Conservation (phyloP, 2,329 filamentous ascomycete species). For the Saccharata proteae region DNA sequence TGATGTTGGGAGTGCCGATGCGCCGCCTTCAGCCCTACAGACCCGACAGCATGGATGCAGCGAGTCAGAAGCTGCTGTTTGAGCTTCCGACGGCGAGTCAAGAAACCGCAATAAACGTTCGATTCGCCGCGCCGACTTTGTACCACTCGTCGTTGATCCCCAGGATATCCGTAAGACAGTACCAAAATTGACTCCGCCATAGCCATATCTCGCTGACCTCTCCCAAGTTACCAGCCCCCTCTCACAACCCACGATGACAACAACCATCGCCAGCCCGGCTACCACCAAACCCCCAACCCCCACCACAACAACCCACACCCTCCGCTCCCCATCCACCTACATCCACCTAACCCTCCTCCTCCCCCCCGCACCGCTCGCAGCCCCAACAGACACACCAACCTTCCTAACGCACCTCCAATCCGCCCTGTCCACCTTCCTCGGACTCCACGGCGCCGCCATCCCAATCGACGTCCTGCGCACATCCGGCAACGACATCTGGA, state of each 20-base stretch:
- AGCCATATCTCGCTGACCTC: too few relatives aligned
- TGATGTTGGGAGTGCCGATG: too few relatives aligned
- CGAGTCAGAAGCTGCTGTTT: too few relatives aligned
- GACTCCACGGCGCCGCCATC: conserved; percentile 53
- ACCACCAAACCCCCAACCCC: not conserved
- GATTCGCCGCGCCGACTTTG: too few relatives aligned
- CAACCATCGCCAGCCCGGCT: not conserved
- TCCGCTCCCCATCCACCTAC: conserved; percentile 2
- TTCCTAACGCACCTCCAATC: conserved; percentile 49
- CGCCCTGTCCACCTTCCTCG: conserved; percentile 55
- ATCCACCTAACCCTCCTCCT: conserved; percentile 7
- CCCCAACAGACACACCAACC: conserved; percentile 19
- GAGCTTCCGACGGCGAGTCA: too few relatives aligned
- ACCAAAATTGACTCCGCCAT: too few relatives aligned
- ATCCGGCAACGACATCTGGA: conserved; percentile 41
- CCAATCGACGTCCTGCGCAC: conserved; percentile 56
- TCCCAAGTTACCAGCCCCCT: too few relatives aligned
- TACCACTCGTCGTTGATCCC: too few relatives aligned
- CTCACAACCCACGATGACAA: conserved; percentile 1
- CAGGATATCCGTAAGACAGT: too few relatives aligned
- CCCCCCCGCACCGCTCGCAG: not conserved
- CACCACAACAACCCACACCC: conserved; percentile 2
- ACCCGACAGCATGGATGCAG: too few relatives aligned
- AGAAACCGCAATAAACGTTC: too few relatives aligned
- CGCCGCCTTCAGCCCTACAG: too few relatives aligned